Conservation (phyloP, 371 early-diverging fungal species). For the Syncephalastrum sp. region DNA sequence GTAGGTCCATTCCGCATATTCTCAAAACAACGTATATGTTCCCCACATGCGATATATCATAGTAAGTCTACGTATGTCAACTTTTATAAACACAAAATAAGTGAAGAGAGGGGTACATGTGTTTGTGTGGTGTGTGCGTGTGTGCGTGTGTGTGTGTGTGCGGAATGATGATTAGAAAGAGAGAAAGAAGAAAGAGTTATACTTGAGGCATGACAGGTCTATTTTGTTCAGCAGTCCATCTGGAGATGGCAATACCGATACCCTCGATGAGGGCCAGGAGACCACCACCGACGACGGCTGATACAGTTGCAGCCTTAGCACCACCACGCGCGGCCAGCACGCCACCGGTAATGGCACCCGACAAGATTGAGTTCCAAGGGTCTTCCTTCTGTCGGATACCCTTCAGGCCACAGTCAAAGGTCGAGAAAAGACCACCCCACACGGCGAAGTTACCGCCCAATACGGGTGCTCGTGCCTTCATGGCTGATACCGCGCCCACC, state of each 20-base stretch:
- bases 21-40: no score
- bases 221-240: constrained; percentile 57
- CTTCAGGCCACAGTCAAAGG: constrained; percentile 93
- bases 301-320: constrained; percentile 76
- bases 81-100: no score
- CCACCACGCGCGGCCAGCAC: constrained; percentile 92
- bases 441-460: constrained; percentile 97
- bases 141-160: no score
- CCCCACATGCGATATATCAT: no score
- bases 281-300: constrained; percentile 90
- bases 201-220: constrained; percentile 63
- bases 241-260: constrained; percentile 75
- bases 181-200: constrained; percentile 10
- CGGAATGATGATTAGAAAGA: constrained; percentile 2
- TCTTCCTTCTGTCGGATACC: constrained; percentile 95
- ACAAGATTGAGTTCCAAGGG: constrained; percentile 90
- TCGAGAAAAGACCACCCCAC: constrained; percentile 96
- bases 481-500: constrained; percentile 80
- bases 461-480: constrained; percentile 94
- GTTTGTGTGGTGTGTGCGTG: no score
- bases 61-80: no score
- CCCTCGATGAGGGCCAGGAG: constrained; percentile 95
- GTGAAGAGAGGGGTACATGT: no score
- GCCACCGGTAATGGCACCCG: constrained; percentile 94
- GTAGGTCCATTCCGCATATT: no score